phyloP scores from a whole-genome alignment of 768 basidiomycete genomes.

The Chlorophyllum brunneum region DNA sequence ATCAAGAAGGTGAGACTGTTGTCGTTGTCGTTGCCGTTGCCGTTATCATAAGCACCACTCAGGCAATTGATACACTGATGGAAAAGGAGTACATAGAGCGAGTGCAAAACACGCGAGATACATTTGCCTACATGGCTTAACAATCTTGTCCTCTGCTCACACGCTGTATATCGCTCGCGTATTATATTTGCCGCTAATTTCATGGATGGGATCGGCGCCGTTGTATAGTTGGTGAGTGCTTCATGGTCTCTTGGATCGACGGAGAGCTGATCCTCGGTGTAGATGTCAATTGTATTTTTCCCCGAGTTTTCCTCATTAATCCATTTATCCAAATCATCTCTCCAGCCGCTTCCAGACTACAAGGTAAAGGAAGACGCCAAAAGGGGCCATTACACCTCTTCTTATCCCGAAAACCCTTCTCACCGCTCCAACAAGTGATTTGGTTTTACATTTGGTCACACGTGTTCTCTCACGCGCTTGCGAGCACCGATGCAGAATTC shows the following conservation, averaged over 20 bases:
- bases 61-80: slow-evolving; percentile 89
- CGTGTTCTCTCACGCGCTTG: slow-evolving; percentile 4
- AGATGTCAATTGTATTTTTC: background rate
- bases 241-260: background rate
- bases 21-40: background rate
- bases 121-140: slow-evolving; percentile 78
- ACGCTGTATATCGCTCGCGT: slow-evolving; percentile 11
- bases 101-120: slow-evolving; percentile 84
- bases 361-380: too few relatives aligned
- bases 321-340: too few relatives aligned
- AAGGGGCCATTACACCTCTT: too few relatives aligned
- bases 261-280: background rate
- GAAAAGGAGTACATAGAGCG: slow-evolving; percentile 99
- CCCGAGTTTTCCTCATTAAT: background rate
- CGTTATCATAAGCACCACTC: slow-evolving; percentile 3
- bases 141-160: slow-evolving; percentile 12
- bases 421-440: background rate
- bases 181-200: slow-evolving; percentile 3
- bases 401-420: too few relatives aligned
- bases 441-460: background rate
- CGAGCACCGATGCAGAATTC: slow-evolving; percentile 8
- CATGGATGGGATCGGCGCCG: background rate
- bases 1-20: slow-evolving; percentile 78
- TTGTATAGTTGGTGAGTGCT: slow-evolving; percentile 2
- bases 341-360: too few relatives aligned